phyloP scores from a whole-genome alignment of 2,329 filamentous ascomycete genomes.

The Phyllosticta paracitricarpa region DNA sequence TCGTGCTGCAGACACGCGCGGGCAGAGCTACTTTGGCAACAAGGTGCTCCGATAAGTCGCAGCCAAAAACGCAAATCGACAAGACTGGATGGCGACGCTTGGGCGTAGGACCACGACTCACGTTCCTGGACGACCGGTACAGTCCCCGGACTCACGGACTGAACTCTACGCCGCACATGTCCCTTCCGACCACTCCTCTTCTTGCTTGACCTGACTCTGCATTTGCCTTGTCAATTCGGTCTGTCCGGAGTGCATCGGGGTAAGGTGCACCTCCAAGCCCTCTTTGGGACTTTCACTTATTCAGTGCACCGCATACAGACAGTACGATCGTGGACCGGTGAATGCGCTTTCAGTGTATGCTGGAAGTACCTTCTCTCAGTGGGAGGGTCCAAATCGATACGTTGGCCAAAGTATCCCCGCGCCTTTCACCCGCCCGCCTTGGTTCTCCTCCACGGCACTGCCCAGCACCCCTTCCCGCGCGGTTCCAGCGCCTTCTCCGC shows the following conservation, averaged over 20 bases:
- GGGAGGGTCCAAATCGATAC: not conserved
- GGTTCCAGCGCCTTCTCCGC: not conserved
- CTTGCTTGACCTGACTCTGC: not conserved
- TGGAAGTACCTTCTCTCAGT: too few species aligned
- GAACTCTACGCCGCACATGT: not conserved
- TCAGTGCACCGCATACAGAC: not conserved
- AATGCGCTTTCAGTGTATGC: too few species aligned
- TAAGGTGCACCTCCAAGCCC: not conserved
- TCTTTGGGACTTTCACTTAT: not conserved
- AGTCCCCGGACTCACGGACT: not conserved
- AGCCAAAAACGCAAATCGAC: not conserved
- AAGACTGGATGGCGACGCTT: not conserved
- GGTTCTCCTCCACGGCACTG: constrained; percentile 36
- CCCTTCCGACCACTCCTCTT: not conserved
- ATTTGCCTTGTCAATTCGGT: not conserved
- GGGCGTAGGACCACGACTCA: not conserved
- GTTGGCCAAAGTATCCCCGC: not conserved
- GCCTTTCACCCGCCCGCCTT: constrained; percentile 34
- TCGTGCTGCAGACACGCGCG: not conserved
- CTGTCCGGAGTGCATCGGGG: not conserved
- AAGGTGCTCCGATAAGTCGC: not conserved
- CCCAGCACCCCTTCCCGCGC: not conserved
- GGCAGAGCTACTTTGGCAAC: not conserved
- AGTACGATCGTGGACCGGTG: too few species aligned
- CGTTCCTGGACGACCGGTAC: not conserved